These are phyloP conservation scores for Ceratobasidium sp. DNA, from an alignment of 1,284 basidiomycete species.

Conservation along the genomic window DNA sequence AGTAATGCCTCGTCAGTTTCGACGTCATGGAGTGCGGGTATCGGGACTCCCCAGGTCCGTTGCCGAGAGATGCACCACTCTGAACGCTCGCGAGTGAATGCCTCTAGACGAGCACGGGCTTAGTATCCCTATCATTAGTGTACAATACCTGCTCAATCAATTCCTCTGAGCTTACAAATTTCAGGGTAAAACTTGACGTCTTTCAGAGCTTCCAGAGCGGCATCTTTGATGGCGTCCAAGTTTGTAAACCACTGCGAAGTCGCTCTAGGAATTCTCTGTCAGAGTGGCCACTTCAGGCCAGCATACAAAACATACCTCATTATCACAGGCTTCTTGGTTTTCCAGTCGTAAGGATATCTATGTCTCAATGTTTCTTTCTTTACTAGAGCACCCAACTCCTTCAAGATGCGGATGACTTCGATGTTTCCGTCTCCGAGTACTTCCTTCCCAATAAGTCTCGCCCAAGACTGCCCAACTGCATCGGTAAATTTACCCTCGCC, in stretches of 20 bases:
- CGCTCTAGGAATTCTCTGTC: conserved; percentile 62
- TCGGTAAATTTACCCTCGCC: conserved; percentile 76
- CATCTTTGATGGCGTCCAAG: conserved; percentile 80
- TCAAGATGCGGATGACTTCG: conserved; percentile 70
- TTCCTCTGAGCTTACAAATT: conserved; percentile 61
- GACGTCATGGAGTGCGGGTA: conserved; percentile 84
- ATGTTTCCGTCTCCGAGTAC: conserved; percentile 77
- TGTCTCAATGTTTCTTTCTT: conserved; percentile 80
- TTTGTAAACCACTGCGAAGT: conserved; percentile 99
- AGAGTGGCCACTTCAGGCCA: not conserved
- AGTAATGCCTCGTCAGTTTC: conserved; percentile 73
- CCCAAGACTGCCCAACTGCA: conserved; percentile 54
- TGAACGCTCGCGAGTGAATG: conserved; percentile 85
- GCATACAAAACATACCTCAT: conserved; percentile 65
- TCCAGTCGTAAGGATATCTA: conserved; percentile 97
- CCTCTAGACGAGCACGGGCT: conserved; percentile 86
- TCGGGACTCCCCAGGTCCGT: conserved; percentile 97
- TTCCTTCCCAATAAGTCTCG: conserved; percentile 67
- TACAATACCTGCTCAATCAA: conserved; percentile 17
- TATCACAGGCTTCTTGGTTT: conserved; percentile 92
- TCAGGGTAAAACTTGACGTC: conserved; percentile 81
- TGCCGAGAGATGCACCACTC: conserved; percentile 99
- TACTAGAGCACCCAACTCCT: conserved; percentile 63
- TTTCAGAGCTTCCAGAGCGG: conserved; percentile 75
- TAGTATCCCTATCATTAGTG: conserved; percentile 24